Evolutionary conservation across 163 green algal genomes (phyloP).

Genomic region (Chlamydomonas reinhardtii): DNA sequence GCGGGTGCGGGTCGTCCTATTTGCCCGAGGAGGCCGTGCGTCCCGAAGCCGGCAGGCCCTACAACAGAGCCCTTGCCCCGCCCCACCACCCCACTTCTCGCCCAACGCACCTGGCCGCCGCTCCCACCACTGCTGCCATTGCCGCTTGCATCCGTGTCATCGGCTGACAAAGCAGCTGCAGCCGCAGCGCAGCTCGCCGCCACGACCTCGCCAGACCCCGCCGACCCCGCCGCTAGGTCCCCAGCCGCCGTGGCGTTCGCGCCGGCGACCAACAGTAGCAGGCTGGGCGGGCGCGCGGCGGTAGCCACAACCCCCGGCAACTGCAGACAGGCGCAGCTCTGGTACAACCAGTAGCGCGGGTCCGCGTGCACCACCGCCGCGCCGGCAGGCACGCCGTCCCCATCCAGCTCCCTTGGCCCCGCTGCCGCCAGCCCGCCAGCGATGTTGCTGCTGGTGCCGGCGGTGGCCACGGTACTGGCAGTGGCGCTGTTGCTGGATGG

Average conservation of each 20-base stretch:
- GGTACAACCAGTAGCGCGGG: constrained; percentile 6
- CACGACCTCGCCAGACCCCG: background rate
- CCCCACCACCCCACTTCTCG: too few species aligned
- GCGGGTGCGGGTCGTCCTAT: too few species aligned
- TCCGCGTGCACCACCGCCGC: background rate
- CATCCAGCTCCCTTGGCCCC: background rate
- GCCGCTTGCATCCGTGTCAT: too few species aligned
- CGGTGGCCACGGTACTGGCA: too few species aligned
- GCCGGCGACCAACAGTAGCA: background rate
- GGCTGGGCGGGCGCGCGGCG: background rate
- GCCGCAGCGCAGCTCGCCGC: background rate
- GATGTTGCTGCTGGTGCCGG: background rate
- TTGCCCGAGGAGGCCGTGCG: too few species aligned
- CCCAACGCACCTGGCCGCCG: too few species aligned
- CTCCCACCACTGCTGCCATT: too few species aligned
- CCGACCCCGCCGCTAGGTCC: too few species aligned
- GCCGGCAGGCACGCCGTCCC: background rate
- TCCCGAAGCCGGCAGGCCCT: too few species aligned
- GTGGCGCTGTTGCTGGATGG: background rate
- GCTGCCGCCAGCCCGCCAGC: background rate
- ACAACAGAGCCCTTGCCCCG: too few species aligned
- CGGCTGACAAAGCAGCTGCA: background rate
- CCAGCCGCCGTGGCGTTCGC: background rate
- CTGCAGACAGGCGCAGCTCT: constrained; percentile 14
- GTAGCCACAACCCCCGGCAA: background rate